A percentile compares a stretch with the other conserved stretches of the same genome.
Evolutionary conservation across 257 asterid genomes (phyloP).

Genomic region (Solanum pinnatisectum): DNA sequence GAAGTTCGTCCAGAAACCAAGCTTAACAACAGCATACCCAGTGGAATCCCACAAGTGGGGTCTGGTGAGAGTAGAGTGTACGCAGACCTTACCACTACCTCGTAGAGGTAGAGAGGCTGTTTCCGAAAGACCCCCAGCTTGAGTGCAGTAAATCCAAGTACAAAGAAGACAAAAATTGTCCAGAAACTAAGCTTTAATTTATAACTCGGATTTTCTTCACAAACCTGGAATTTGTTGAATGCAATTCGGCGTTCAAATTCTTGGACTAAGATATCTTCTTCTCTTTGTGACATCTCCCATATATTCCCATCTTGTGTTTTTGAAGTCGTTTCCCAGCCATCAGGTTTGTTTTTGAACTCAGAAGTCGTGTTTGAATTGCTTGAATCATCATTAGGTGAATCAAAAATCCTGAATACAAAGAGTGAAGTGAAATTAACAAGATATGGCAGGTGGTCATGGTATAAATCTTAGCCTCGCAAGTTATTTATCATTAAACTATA

Average conservation of each 20-base stretch:
- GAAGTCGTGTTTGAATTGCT: constrained; percentile 26
- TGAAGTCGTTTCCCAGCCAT: constrained; percentile 87
- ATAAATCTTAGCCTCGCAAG: background rate
- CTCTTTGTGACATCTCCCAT: constrained; percentile 96
- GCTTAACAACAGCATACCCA: background rate
- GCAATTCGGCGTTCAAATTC: constrained; percentile 94
- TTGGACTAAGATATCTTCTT: constrained; percentile 89
- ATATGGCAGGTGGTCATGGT: background rate
- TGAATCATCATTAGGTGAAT: constrained; percentile 49
- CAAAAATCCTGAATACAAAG: constrained; percentile 48
- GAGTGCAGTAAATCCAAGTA: no score
- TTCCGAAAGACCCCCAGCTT: no score
- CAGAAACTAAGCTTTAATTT: background rate
- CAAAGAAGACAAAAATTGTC: no score
- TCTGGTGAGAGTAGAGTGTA: no score
- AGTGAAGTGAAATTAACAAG: background rate
- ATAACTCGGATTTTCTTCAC: background rate
- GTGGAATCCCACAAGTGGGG: no score
- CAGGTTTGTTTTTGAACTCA: constrained; percentile 76
- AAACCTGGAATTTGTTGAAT: constrained; percentile 85
- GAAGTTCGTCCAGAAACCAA: background rate
- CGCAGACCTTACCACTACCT: no score
- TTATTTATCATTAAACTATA: background rate
- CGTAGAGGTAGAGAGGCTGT: no score
- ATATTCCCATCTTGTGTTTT: constrained; percentile 60